Percentiles rank a stretch among this genome's conserved stretches.
These are phyloP conservation scores for Fomitopsis pinicola DNA, from an alignment of 1,284 basidiomycete genomes.

Conservation along the genomic window DNA sequence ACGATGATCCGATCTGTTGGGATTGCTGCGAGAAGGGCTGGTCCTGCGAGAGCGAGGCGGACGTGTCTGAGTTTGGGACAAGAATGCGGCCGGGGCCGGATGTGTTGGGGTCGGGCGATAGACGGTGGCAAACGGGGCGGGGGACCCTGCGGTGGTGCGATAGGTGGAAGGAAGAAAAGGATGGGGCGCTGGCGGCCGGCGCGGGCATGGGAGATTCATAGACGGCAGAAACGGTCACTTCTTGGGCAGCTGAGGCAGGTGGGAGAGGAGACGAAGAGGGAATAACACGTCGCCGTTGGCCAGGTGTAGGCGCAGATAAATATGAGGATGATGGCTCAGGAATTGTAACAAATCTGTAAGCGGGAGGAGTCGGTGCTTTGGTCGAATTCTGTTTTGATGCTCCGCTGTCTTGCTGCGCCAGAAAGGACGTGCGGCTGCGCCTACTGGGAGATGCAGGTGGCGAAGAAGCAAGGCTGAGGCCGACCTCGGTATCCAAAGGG, in stretches of 20 bases:
- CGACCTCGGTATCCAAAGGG: neutral
- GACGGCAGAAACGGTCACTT: constrained; percentile 1
- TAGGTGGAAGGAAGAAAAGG: neutral
- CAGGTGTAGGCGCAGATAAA: constrained; percentile 31
- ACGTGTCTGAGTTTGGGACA: constrained; percentile 51
- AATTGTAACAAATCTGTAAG: too few species aligned
- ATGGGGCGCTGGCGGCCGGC: neutral
- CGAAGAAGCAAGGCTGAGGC: neutral
- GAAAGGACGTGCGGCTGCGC: neutral
- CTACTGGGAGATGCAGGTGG: neutral
- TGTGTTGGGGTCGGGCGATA: constrained; percentile 13
- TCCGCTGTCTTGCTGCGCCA: neutral
- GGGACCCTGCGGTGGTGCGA: constrained; percentile 14
- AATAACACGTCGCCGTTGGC: constrained; percentile 24
- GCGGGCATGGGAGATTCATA: neutral
- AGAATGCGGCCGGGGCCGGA: constrained; percentile 37
- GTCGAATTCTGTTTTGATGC: neutral
- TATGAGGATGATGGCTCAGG: constrained; percentile 11
- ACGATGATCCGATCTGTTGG: neutral
- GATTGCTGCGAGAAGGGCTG: constrained; percentile 11
- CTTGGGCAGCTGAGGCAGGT: neutral
- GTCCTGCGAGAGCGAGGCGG: constrained; percentile 19
- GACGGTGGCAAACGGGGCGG: constrained; percentile 1
- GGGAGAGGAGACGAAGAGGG: constrained; percentile 2
- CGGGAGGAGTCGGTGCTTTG: too few species aligned